Base-by-base conservation (phyloP, 345 rosid species). In the Conringia planisiliqua region DNA sequence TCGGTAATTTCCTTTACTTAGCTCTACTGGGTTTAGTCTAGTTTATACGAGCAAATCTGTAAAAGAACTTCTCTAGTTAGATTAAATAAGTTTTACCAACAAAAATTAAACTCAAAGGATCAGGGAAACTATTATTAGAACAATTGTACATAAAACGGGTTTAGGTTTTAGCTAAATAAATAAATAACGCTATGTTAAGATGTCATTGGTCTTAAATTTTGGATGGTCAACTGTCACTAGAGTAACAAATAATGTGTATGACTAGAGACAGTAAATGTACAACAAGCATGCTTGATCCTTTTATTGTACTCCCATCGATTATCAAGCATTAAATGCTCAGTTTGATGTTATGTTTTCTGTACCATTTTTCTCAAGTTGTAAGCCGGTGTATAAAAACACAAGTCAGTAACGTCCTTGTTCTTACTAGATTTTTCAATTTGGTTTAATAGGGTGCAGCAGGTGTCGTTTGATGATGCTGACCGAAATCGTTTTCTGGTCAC, bases 401-500 rank as follows among this genome's bases (percentile, higher is more conserved):
- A 40, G 56, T 8, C 22, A 12, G 24, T 59, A 54, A 48, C 17
- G 61, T 47, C 67, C 50, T 35, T 73, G 59, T 7, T 64, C 80
- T 55, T 55, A 55, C 58, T 70, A 56, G 43, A 27, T 64, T 72
- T 58, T 73, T 71, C 17, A 42, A 74, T 52, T 68, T 79, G 66
- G 46, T 78, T 63, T 73, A 79, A 75, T 81, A 95, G 99, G 87
- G 99, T 93, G 72, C 99, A 95, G 80, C 99, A 95, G 81, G 99
- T 90, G 81, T 94, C 97, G 24, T 88, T 92, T 79, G 99, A 91
- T 83, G 99, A 95, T 83, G 86, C 88, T 82, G 99, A 91, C 68
- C 81, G 99, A 67, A 95, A 95, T 80, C 96, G 96, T 65, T 92
- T 87, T 81, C 92, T 95, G 62, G 97, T 92, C 73, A 89, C 89